Evolutionary conservation across 2,329 filamentous ascomycete genomes (phyloP).

Genomic region (Emmonsia crescens): DNA sequence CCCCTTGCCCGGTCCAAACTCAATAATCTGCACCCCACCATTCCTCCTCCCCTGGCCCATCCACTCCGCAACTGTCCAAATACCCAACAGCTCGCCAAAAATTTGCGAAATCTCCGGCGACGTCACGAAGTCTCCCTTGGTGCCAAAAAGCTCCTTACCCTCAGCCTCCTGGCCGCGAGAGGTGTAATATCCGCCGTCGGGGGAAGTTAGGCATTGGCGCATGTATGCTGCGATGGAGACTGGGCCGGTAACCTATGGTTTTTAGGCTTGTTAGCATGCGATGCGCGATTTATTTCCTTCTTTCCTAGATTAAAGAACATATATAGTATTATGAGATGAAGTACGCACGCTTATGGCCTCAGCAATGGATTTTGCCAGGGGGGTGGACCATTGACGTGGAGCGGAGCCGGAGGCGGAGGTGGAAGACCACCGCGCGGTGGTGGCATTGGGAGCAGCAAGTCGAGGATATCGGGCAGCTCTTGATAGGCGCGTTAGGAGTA

Average conservation of each 20-base stretch:
- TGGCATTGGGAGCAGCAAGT: conserved; percentile 12
- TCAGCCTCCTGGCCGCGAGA: conserved; percentile 47
- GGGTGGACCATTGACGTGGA: conserved; percentile 73
- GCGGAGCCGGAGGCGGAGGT: conserved; percentile 16
- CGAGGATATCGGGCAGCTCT: conserved; percentile 10
- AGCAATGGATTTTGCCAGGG: conserved; percentile 74
- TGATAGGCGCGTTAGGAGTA: conserved; percentile 12
- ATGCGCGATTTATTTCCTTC: neutral
- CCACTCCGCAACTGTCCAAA: conserved; percentile 97
- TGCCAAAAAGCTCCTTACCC: conserved; percentile 78
- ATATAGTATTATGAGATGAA: too few species aligned
- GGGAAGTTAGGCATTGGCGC: conserved; percentile 94
- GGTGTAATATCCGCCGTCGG: conserved; percentile 89
- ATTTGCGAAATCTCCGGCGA: conserved; percentile 96
- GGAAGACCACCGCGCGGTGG: conserved; percentile 22
- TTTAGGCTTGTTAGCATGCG: neutral
- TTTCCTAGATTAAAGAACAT: neutral
- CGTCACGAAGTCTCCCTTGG: conserved; percentile 88
- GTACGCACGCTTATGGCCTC: conserved; percentile 68
- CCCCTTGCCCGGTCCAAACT: conserved; percentile 85
- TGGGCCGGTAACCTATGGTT: conserved; percentile 64
- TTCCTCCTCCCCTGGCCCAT: conserved; percentile 71
- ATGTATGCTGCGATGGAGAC: conserved; percentile 90
- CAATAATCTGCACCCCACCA: conserved; percentile 74
- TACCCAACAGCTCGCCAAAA: conserved; percentile 85